A percentile compares a stretch with the other conserved stretches of the same genome.
Conservation (phyloP, 2,329 filamentous ascomycete species). For the Claviceps paspali region DNA sequence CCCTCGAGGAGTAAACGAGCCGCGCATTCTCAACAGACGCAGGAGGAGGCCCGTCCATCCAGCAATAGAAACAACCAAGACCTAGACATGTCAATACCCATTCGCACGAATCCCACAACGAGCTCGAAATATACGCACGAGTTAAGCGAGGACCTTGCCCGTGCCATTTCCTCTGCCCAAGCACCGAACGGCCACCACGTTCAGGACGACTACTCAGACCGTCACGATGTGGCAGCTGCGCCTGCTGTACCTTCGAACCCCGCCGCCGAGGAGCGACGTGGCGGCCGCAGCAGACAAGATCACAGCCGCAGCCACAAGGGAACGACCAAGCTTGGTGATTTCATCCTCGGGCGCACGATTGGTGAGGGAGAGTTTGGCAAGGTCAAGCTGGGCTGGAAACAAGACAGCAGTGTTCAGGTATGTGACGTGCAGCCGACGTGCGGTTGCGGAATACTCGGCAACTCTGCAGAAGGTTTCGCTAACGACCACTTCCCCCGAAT, state of each 20-base stretch:
- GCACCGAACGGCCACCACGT: slow-evolving; percentile 14
- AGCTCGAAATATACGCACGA: slow-evolving; percentile 51
- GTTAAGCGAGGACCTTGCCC: slow-evolving; percentile 64
- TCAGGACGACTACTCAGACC: slow-evolving; percentile 13
- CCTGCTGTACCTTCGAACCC: slow-evolving; percentile 28
- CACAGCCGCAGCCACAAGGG: slow-evolving; percentile 41
- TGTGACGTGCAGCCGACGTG: slow-evolving; percentile 6
- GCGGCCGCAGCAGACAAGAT: slow-evolving; percentile 43
- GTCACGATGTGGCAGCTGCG: slow-evolving; percentile 30
- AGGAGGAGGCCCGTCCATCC: slow-evolving; percentile 26
- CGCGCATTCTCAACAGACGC: slow-evolving; percentile 10
- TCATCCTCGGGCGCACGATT: slow-evolving; percentile 87
- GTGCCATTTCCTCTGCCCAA: slow-evolving; percentile 38
- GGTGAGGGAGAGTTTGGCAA: slow-evolving; percentile 98
- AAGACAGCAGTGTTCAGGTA: slow-evolving; percentile 76
- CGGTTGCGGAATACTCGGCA: background rate
- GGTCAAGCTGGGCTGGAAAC: slow-evolving; percentile 97
- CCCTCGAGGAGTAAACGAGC: slow-evolving; percentile 17
- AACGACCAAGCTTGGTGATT: slow-evolving; percentile 80
- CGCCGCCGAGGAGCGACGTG: slow-evolving; percentile 31
- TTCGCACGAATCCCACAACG: slow-evolving; percentile 26
- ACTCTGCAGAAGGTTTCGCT: background rate
- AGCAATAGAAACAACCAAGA: slow-evolving; percentile 25
- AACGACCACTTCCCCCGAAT: background rate
- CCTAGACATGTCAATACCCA: slow-evolving; percentile 25